A percentile compares a stretch with the other conserved stretches of the same genome.
Conservation (phyloP, 2,329 filamentous ascomycete species). For the Aspergillus aculeatus region DNA sequence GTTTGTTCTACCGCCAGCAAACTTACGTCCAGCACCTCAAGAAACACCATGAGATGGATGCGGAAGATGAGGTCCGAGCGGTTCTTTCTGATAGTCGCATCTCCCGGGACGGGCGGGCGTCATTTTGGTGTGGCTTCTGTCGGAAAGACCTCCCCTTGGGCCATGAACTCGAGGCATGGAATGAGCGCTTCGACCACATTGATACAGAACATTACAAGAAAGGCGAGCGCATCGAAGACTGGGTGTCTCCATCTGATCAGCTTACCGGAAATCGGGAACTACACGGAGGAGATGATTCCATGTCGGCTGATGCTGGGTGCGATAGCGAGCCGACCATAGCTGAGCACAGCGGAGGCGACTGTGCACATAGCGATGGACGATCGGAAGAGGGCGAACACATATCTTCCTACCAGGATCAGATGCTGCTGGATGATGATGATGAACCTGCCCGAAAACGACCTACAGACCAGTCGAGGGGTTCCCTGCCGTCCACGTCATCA, state of each 20-base stretch:
- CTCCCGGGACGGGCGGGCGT: constrained; percentile 61
- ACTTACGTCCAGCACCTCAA: constrained; percentile 63
- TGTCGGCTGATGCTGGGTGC: neutral
- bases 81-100: constrained; percentile 56
- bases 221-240: constrained; percentile 34
- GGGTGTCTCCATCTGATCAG: constrained; percentile 31
- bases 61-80: constrained; percentile 26
- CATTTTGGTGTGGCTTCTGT: constrained; percentile 91
- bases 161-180: constrained; percentile 56
- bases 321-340: constrained; percentile 9
- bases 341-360: constrained; percentile 15
- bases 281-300: constrained; percentile 7
- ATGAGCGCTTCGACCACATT: constrained; percentile 69
- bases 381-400: constrained; percentile 6
- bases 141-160: constrained; percentile 54
- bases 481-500: neutral
- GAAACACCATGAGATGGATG: constrained; percentile 47
- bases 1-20: constrained; percentile 58
- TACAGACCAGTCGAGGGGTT: neutral
- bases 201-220: constrained; percentile 54
- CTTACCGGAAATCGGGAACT: constrained; percentile 19
- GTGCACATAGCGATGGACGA: constrained; percentile 8
- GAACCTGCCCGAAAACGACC: neutral
- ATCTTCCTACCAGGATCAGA: constrained; percentile 8
- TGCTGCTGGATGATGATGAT: constrained; percentile 3